Base-by-base conservation (phyloP, 768 basidiomycete species). In the Trametopsis cervina region DNA sequence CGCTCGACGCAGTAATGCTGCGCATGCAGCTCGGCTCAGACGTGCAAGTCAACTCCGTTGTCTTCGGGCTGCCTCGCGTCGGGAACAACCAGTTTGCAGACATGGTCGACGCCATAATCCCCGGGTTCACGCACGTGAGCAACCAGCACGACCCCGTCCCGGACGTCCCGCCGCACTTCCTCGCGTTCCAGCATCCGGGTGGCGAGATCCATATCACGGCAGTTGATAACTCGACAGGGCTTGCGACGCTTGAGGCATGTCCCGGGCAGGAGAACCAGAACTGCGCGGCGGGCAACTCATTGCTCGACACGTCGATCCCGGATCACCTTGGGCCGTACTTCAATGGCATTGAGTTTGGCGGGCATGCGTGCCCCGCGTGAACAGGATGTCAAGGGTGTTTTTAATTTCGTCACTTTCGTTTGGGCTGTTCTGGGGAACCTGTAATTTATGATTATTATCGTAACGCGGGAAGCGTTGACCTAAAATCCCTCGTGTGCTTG, bases 51-150 rank as follows among this genome's bases (percentile, higher is more conserved):
- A 36, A 58, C 6, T 50, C 60, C 3, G 59, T 60, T 21, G 57
- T 60, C 15, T 65, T 60, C 42, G 61, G 66, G 5, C 58, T 61
- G 12, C 66, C 66, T 4, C 55, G 64, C 25, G 55, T 61, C 29
- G 66, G 66, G 2, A 67, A 67, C 53, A 56, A 60, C 40, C 58
- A 26, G 1, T 65, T 64, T 51, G 66, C 64, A 26, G 52, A 60
- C 40, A 61, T 59, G 36, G 50, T 63, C 20, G 61, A 65, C 50
- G 33, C 48, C 1, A 15, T 55, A 42, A 25, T 60, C 35, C 53
- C 60, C 2, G 24, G 40, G 25, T 59, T 81, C 49, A 76, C 70
- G 3, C 79, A 75, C 46, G 71, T 83, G 51, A 80, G 75, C 56
- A 81, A 83, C 61, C 44, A 64, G 55, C 41, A 69, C 38, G 73